phyloP scores from a whole-genome alignment of 2,329 filamentous ascomycete genomes.

The Mollisia scopiformis region DNA sequence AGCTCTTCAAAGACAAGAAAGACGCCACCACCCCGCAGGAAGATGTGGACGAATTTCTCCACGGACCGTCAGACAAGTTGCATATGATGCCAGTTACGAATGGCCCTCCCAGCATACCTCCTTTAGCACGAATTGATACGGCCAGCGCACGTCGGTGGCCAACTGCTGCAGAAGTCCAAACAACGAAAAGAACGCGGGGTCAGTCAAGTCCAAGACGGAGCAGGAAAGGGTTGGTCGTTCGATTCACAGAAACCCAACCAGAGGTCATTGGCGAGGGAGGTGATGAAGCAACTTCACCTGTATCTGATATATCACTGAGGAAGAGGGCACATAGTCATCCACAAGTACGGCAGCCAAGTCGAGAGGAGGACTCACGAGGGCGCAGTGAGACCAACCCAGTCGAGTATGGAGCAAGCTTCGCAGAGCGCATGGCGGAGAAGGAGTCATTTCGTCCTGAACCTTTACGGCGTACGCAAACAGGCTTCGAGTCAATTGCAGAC shows the following conservation, averaged over 20 bases:
- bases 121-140: constrained; percentile 46
- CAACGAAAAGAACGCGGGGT: constrained; percentile 17
- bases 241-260: constrained; percentile 72
- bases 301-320: constrained; percentile 71
- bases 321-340: constrained; percentile 37
- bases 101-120: constrained; percentile 22
- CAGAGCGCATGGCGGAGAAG: constrained; percentile 4
- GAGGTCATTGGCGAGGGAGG: constrained; percentile 90
- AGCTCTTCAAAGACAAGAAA: constrained; percentile 45
- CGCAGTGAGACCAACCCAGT: constrained; percentile 6
- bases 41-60: constrained; percentile 63
- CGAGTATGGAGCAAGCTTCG: constrained; percentile 13
- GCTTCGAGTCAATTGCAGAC: constrained; percentile 38
- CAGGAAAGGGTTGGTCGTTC: constrained; percentile 73
- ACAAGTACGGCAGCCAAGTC: constrained; percentile 17
- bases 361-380: constrained; percentile 9
- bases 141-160: constrained; percentile 53
- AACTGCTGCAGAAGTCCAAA: constrained; percentile 45
- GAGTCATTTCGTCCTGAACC: constrained; percentile 53
- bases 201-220: constrained; percentile 43
- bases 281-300: constrained; percentile 77
- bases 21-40: constrained; percentile 39
- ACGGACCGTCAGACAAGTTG: constrained; percentile 57
- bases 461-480: constrained; percentile 61
- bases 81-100: constrained; percentile 55